phyloP scores from a whole-genome alignment of 2,329 filamentous ascomycete genomes.

The Hypoxylon sp. region DNA sequence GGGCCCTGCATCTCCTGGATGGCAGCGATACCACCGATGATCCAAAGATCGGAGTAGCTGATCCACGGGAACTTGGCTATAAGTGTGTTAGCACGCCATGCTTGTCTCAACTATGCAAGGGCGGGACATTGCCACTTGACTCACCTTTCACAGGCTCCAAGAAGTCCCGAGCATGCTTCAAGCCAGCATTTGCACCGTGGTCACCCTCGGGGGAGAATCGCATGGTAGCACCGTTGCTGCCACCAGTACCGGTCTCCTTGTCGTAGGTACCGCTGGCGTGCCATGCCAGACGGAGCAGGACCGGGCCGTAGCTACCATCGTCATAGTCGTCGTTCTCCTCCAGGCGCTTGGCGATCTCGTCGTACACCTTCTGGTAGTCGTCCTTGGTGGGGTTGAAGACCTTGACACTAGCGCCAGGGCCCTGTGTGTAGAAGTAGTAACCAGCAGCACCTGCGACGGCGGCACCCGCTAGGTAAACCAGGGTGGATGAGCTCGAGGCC shows the following conservation, averaged over 20 bases:
- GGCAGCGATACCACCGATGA: constrained; percentile 84
- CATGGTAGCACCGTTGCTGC: constrained; percentile 98
- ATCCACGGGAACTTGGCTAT: constrained; percentile 92
- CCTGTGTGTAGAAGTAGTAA: constrained; percentile 76
- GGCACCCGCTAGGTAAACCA: constrained; percentile 72
- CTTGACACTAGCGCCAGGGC: constrained; percentile 65
- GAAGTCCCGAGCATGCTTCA: constrained; percentile 90
- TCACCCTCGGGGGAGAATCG: constrained; percentile 89
- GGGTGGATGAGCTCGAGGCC: constrained; percentile 62
- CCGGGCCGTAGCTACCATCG: constrained; percentile 94
- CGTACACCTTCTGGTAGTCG: constrained; percentile 97
- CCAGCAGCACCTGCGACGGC: constrained; percentile 74
- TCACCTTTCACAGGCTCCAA: constrained; percentile 87
- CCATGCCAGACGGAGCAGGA: constrained; percentile 92
- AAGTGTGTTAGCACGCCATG: constrained; percentile 37
- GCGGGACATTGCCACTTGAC: constrained; percentile 10
- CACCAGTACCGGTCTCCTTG: constrained; percentile 87
- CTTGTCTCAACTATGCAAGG: constrained; percentile 7
- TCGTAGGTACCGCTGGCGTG: constrained; percentile 95
- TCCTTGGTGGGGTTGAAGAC: constrained; percentile 81
- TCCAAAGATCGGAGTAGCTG: constrained; percentile 96
- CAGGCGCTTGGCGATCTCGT: constrained; percentile 83
- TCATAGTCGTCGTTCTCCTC: constrained; percentile 96
- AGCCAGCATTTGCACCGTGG: constrained; percentile 94
- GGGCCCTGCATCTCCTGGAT: constrained; percentile 97